A percentile compares a stretch with the other conserved stretches of the same genome.
Evolutionary conservation across 2,329 filamentous ascomycete species (phyloP).

Genomic region (Penicillium vulpinum): DNA sequence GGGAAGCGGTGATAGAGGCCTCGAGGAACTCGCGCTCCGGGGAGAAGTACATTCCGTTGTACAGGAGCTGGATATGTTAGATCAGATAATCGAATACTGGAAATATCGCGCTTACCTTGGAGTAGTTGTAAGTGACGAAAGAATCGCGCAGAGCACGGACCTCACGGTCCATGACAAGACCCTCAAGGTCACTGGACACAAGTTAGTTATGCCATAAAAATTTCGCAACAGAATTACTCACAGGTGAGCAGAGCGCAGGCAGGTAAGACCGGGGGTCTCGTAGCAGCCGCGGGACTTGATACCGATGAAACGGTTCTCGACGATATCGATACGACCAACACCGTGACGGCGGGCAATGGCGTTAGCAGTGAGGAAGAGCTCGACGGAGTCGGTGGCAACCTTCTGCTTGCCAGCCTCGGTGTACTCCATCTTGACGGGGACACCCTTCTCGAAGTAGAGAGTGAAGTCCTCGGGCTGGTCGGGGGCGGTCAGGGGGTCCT

Average conservation of each 20-base stretch:
- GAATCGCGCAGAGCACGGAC: constrained; percentile 70
- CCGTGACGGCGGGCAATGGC: constrained; percentile 70
- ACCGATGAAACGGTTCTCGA: constrained; percentile 78
- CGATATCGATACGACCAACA: constrained; percentile 79
- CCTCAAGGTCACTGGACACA: constrained; percentile 35
- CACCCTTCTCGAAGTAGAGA: constrained; percentile 70
- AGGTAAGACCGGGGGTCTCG: constrained; percentile 51
- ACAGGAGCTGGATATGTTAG: constrained; percentile 22
- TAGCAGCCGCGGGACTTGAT: constrained; percentile 81
- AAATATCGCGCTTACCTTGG: constrained; percentile 41
- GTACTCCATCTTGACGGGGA: constrained; percentile 67
- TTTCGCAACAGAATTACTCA: constrained; percentile 53
- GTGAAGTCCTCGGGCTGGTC: constrained; percentile 71
- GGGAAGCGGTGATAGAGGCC: constrained; percentile 28
- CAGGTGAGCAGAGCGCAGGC: constrained; percentile 42
- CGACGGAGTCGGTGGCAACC: constrained; percentile 66
- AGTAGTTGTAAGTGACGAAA: constrained; percentile 66
- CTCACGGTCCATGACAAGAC: constrained; percentile 67
- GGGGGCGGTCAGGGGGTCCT: constrained; percentile 68
- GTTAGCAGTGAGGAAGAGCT: constrained; percentile 72
- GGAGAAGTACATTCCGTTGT: constrained; percentile 58
- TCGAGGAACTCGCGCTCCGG: constrained; percentile 72
- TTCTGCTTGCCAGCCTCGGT: constrained; percentile 52
- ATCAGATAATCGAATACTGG: neutral
- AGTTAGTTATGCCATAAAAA: constrained; percentile 8